Evolutionary conservation across 129 eudicot species (phyloP), one percentile per base, ranked within the genome.

Genomic region (Calendula officinalis): DNA sequence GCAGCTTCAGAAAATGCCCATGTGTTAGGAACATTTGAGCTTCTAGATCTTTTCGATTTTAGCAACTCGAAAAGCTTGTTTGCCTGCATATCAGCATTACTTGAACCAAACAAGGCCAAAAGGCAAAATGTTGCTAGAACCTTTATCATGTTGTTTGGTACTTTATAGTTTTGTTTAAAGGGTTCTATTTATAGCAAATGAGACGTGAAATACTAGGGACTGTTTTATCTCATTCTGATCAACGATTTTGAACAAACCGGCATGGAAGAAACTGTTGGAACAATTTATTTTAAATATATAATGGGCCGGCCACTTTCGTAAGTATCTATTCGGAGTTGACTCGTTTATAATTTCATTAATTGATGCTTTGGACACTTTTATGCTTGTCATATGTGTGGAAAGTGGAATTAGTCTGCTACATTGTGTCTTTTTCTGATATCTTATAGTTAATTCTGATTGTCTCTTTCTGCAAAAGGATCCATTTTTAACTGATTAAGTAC

Each of bases 11-110:
- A 39, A 40, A 32, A 8, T 3, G 64, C 16, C 68, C 62, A 74
- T 6, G 73, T 67, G n/a, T 60, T 33, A 27, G 33, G 40, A 74
- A 35, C 32, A 12, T 41, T 63, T 58, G 63, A 51, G 39, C 50
- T 49, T 47, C 12, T 52, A 4, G 74, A 67, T 6, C 40, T 49
- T 67, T 68, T 60, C 11, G 51, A 51, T 67, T 67, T 67, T 50
- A 75, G 64, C 56, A 75, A 59, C 13, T 52, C 68, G 34, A 44
- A 67, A 60, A 75, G 79, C 56, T 33, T 75, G 42, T 75, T 7
- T 75, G 69, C 52, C 69, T 75, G 79, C 30, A 58, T 53, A 41
- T 75, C 40, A 0, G 69, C 79, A 60, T 75, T 49, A 33, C 42
- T 67, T 39, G 43, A 51, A 7, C 49, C 64, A 49, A 58, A 60